Evolutionary conservation across 2,329 filamentous ascomycete species (phyloP).

Genomic region (Phialocephala subalpina): DNA sequence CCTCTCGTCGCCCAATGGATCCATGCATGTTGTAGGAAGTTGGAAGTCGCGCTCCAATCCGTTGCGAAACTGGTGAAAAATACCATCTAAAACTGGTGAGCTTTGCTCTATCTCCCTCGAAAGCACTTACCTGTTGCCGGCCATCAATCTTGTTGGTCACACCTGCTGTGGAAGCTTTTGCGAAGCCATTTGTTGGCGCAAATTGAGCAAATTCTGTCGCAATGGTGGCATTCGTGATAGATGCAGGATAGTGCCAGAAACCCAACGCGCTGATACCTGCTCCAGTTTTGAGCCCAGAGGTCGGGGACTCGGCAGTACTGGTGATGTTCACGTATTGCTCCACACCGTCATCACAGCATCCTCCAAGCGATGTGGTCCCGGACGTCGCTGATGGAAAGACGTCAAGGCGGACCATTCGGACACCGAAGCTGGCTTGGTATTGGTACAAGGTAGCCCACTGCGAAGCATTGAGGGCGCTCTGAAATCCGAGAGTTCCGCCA

Average conservation of each 20-base stretch:
- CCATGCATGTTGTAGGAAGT: slow-evolving; percentile 67
- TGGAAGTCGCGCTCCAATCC: slow-evolving; percentile 57
- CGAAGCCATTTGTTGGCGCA: slow-evolving; percentile 51
- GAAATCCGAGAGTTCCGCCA: slow-evolving; percentile 49
- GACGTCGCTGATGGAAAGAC: slow-evolving; percentile 61
- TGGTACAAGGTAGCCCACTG: slow-evolving; percentile 64
- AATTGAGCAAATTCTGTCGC: slow-evolving; percentile 64
- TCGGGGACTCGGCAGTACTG: slow-evolving; percentile 60
- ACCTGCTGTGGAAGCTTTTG: slow-evolving; percentile 55
- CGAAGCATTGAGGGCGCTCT: slow-evolving; percentile 53
- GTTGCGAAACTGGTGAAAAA: slow-evolving; percentile 63
- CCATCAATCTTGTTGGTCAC: slow-evolving; percentile 66
- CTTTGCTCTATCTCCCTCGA: neutral
- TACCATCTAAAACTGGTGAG: slow-evolving; percentile 53
- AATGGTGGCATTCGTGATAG: slow-evolving; percentile 58
- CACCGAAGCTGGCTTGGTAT: slow-evolving; percentile 65
- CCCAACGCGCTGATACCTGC: slow-evolving; percentile 57
- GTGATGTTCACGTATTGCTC: slow-evolving; percentile 62
- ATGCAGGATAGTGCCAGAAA: slow-evolving; percentile 66
- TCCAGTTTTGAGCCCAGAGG: slow-evolving; percentile 59
- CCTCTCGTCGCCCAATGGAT: slow-evolving; percentile 69
- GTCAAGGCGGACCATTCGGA: slow-evolving; percentile 67
- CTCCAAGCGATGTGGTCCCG: slow-evolving; percentile 47
- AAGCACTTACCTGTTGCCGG: slow-evolving; percentile 54
- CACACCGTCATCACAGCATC: slow-evolving; percentile 56